Conservation (phyloP, 345 rosid genomes). For the Pugionium cornutum region DNA sequence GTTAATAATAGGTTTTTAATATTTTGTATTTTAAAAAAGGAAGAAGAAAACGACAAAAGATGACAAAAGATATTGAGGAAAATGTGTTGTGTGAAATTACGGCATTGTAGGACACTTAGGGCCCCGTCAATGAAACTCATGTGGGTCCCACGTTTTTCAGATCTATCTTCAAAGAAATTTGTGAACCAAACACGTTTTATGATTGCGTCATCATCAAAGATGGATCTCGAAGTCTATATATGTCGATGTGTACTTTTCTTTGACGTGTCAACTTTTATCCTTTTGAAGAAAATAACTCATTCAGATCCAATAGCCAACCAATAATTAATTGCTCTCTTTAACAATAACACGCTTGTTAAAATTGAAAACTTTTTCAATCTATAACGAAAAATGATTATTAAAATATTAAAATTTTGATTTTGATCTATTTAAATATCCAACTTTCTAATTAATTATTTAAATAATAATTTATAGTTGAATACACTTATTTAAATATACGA, state of each 20-base stretch:
- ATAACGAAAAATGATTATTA: no score
- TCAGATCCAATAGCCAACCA: no score
- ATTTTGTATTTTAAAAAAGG: background rate
- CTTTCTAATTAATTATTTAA: no score
- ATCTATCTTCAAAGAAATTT: conserved; percentile 23
- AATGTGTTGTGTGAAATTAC: conserved; percentile 29
- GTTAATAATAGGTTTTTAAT: background rate
- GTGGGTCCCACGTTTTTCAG: conserved; percentile 16
- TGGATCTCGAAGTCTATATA: conserved; percentile 29
- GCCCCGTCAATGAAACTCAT: conserved; percentile 9
- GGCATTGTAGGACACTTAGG: conserved; percentile 13
- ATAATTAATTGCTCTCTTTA: no score
- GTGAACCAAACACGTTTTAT: conserved; percentile 33
- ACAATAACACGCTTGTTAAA: no score
- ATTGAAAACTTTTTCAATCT: no score
- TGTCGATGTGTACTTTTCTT: conserved; percentile 18
- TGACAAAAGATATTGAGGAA: conserved; percentile 30
- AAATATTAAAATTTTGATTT: no score
- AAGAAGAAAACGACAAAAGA: conserved; percentile 23
- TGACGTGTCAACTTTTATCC: conserved; percentile 7
- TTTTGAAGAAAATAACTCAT: no score
- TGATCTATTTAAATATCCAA: no score
- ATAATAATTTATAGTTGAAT: no score
- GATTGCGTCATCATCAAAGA: conserved; percentile 17
- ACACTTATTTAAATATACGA: no score